A percentile compares a stretch with the other conserved stretches of the same genome.
These are phyloP conservation scores for Myriosclerotinia curreyana DNA, from an alignment of 2,329 filamentous ascomycete species.

Conservation along the genomic window DNA sequence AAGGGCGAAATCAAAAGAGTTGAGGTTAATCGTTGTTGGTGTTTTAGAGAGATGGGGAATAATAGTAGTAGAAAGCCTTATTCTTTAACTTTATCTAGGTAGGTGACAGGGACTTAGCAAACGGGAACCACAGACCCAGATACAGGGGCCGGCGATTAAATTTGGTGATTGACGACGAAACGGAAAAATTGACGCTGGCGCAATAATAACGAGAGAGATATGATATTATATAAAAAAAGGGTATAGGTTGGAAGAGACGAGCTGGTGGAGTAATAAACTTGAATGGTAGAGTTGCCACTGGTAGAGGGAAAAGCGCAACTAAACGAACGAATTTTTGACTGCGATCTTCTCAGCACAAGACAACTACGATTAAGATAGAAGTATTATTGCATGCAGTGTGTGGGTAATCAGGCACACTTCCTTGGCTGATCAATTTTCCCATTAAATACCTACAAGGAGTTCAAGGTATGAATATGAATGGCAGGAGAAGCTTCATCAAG, in stretches of 20 bases:
- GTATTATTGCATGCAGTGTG: no score
- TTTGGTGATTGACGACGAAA: neutral
- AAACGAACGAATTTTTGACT: conserved; percentile 1
- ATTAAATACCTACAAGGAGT: conserved; percentile 1
- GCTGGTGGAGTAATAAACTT: neutral
- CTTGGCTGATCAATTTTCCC: conserved; percentile 9
- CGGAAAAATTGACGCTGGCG: conserved; percentile 8
- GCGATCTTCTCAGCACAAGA: conserved; percentile 9
- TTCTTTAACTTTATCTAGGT: neutral
- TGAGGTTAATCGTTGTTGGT: conserved; percentile 7
- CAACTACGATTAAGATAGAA: neutral
- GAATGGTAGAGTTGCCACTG: neutral
- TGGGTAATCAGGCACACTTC: no score
- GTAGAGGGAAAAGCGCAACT: conserved; percentile 3
- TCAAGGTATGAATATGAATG: neutral
- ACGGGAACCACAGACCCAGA: neutral
- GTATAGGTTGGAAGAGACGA: neutral
- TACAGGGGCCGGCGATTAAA: conserved; percentile 18
- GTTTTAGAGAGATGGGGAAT: neutral
- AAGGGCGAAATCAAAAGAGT: neutral
- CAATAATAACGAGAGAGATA: neutral
- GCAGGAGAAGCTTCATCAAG: neutral
- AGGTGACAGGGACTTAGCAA: neutral
- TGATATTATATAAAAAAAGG: neutral
- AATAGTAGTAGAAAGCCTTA: neutral